Conservation (phyloP, 2,329 filamentous ascomycete genomes). For the Aureobasidium sp. region DNA sequence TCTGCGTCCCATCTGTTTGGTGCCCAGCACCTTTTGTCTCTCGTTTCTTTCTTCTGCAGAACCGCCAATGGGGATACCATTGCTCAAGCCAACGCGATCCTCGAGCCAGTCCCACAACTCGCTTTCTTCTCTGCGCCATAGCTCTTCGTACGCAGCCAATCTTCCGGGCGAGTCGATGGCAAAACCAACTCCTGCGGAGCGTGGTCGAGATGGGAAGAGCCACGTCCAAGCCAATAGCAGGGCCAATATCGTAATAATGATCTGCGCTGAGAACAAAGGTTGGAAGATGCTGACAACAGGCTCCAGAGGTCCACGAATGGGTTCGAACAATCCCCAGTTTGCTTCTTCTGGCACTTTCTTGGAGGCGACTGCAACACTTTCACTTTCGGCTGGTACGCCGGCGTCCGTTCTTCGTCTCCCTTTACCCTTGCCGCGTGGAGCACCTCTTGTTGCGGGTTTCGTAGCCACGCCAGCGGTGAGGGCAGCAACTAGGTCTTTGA, state of each 20-base stretch:
- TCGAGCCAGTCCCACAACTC: slow-evolving; percentile 93
- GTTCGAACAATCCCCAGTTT: slow-evolving; percentile 77
- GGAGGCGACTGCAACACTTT: slow-evolving; percentile 24
- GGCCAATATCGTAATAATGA: slow-evolving; percentile 67
- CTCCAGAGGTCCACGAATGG: slow-evolving; percentile 60
- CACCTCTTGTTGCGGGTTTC: slow-evolving; percentile 44
- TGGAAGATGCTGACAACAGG: slow-evolving; percentile 63
- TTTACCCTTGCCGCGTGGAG: slow-evolving; percentile 38
- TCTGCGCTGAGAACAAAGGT: slow-evolving; percentile 67
- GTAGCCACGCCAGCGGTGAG: slow-evolving; percentile 67
- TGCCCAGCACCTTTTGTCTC: slow-evolving; percentile 24
- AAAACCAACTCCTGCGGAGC: slow-evolving; percentile 31
- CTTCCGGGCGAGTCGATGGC: slow-evolving; percentile 52
- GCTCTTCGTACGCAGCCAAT: slow-evolving; percentile 79
- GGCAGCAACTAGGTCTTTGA: slow-evolving; percentile 68
- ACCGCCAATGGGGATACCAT: slow-evolving; percentile 24
- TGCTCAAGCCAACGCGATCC: slow-evolving; percentile 69
- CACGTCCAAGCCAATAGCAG: slow-evolving; percentile 67
- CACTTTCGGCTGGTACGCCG: slow-evolving; percentile 26
- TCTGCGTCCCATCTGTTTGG: slow-evolving; percentile 22
- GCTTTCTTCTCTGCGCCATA: slow-evolving; percentile 82
- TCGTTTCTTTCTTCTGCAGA: slow-evolving; percentile 21
- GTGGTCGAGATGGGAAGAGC: slow-evolving; percentile 38
- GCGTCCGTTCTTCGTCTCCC: slow-evolving; percentile 48
- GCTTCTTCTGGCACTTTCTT: slow-evolving; percentile 28